Base-by-base conservation (phyloP, 169 alveolate species). In the Plasmodium knowlesi region DNA sequence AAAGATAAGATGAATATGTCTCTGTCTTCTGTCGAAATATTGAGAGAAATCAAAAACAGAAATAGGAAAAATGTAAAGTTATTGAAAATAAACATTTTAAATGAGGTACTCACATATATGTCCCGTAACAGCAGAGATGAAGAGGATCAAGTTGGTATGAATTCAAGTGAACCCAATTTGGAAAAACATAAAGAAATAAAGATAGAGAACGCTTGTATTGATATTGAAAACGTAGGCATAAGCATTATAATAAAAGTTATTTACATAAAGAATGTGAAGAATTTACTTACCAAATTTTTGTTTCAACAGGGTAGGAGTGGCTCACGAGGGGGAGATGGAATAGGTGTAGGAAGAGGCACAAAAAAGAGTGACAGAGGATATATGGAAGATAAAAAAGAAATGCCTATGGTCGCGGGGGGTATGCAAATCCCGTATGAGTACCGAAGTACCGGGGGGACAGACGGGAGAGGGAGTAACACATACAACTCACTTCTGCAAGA, bases 201-300 rank as follows among this genome's bases (percentile, higher is more conserved):
- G 22, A 3, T 89, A 79, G 90, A 89, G 72, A 83, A 80, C 12
- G 32, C 71, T 6, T 89, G 94, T 12, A 89, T 89, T 37, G 88
- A 89, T 57, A 89, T 89, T 28, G 94, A 89, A 79, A 79, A 72
- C 37, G 82, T 89, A 5, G 94, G 94, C 9, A 89, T 89, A 61
- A 89, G 82, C 73, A 89, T 89, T n/a, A 80, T 89, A 37, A 89
- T 89, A 79, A 89, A 89, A 79, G 89, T 61, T 79, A 72, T 89
- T 19, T 67, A 89, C 82, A 54, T 78, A 61, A 89, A 53, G 19
- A 89, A 89, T 30, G 72, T 89, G 19, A 89, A 89, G 82, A 78
- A 89, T 6, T 50, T 89, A 30, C 71, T 89, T 22, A 41, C 53
- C 16, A 89, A 43, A 50, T 89, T 71, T 89, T 25, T 89, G 37